Conservation (phyloP, 345 rosid genomes). For the Boechera divaricarpa region DNA sequence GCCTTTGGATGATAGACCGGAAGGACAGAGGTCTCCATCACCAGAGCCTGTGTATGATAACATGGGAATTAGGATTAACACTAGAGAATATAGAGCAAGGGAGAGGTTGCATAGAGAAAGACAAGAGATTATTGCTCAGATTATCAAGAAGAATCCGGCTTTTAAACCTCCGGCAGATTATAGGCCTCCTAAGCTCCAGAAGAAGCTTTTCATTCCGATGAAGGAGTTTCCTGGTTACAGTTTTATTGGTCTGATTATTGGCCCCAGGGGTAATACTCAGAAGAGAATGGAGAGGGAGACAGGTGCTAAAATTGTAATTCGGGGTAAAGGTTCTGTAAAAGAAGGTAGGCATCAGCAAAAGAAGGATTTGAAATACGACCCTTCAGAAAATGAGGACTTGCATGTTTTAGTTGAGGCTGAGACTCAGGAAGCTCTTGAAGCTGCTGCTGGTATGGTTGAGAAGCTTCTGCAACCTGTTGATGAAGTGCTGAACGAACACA, state of each 20-base stretch:
- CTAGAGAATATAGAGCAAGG: conserved; percentile 86
- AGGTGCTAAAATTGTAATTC: conserved; percentile 92
- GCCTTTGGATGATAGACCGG: conserved; percentile 86
- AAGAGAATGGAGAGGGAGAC: conserved; percentile 99
- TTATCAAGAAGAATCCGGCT: conserved; percentile 86
- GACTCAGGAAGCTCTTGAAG: conserved; percentile 84
- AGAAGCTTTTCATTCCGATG: conserved; percentile 95
- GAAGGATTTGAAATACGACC: conserved; percentile 93
- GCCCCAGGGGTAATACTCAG: conserved; percentile 96
- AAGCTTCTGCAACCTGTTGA: conserved; percentile 97
- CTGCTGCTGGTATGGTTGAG: conserved; percentile 98
- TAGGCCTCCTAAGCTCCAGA: conserved; percentile 93
- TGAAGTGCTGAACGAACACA: conserved; percentile 95
- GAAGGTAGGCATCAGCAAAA: conserved; percentile 96
- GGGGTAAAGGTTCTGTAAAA: conserved; percentile 94
- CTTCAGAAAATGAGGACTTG: conserved; percentile 93
- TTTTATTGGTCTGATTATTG: conserved; percentile 91
- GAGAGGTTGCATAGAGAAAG: conserved; percentile 89
- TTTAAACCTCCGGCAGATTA: conserved; percentile 98
- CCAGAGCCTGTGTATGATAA: conserved; percentile 95
- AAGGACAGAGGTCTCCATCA: conserved; percentile 95
- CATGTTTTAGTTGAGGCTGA: conserved; percentile 99
- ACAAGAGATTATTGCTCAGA: conserved; percentile 94
- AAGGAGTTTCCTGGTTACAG: conserved; percentile 94
- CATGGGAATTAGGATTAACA: conserved; percentile 88